phyloP scores from a whole-genome alignment of 1,139 yeast species.

The Yamadazyma trypodendri region DNA sequence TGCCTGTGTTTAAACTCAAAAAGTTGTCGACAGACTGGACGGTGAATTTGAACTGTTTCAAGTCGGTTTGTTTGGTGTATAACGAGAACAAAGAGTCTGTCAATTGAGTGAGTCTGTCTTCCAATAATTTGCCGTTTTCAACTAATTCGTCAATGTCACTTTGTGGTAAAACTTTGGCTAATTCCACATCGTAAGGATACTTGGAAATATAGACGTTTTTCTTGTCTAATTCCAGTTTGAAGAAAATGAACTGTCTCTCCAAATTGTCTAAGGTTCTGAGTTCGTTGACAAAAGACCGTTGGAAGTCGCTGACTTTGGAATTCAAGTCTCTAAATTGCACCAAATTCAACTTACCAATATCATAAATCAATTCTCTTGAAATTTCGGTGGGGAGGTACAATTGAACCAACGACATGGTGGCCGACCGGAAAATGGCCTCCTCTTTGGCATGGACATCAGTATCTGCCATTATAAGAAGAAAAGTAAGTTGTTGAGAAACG shows the following conservation, averaged over 20 bases:
- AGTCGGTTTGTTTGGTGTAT: slow-evolving; percentile 34
- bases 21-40: slow-evolving; percentile 67
- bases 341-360: slow-evolving; percentile 62
- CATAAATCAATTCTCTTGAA: slow-evolving; percentile 61
- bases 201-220: slow-evolving; percentile 45
- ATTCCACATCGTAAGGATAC: slow-evolving; percentile 47
- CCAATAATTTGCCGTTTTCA: slow-evolving; percentile 58
- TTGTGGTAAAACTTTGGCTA: slow-evolving; percentile 39
- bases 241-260: slow-evolving; percentile 60
- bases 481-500: background rate
- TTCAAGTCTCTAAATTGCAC: slow-evolving; percentile 73
- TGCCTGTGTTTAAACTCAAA: slow-evolving; percentile 41
- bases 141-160: slow-evolving; percentile 75
- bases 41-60: slow-evolving; percentile 37
- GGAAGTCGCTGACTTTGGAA: slow-evolving; percentile 65
- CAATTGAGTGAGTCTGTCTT: slow-evolving; percentile 42
- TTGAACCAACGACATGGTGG: slow-evolving; percentile 78
- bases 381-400: slow-evolving; percentile 72
- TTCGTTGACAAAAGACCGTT: slow-evolving; percentile 69
- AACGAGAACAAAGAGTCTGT: slow-evolving; percentile 37
- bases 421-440: slow-evolving; percentile 79
- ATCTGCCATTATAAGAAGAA: background rate
- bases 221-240: slow-evolving; percentile 48
- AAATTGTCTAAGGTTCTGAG: slow-evolving; percentile 66
- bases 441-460: slow-evolving; percentile 25